Evolutionary conservation across 495 filamentous ascomycete species (phyloP), one percentile per base, ranked within the genome.

Genomic region (Ascodesmis nigricans): DNA sequence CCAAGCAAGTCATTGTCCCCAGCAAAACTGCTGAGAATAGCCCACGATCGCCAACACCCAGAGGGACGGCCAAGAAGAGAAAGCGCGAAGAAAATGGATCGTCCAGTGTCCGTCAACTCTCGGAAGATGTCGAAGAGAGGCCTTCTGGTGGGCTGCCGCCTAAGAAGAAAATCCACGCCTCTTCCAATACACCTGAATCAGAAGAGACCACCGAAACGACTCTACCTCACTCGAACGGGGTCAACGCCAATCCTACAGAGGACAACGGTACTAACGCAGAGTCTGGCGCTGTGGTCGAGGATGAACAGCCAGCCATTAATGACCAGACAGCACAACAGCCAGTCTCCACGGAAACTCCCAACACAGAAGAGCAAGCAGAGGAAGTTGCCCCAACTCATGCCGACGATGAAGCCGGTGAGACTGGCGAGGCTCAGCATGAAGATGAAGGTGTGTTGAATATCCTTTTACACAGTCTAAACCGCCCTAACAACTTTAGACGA

Each of bases 361-460:
- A n/a, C n/a, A 3, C 37, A 28, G 47, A 43, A 30, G 47, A 46
- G 14, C 40, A 33, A 27, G 23, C 33, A 25, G 42, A 50, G 33
- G 35, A 21, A 5, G 29, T 30, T 11, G 33, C 33, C 32, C 37
- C 37, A 6, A 25, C 36, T 25, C 31, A 38, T 7, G 31, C 35
- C 21, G 47, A 50, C 21, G 47, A 50, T 26, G 44, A 52, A 13
- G 36, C 40, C 35, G 33, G 38, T 21, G 64, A 66, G 31, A 61
- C 64, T 41, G 58, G 56, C 15, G 71, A 71, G 39, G 57, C 54
- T 4, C 57, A 59, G 31, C 69, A 58, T 40, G 70, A 75, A 47
- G 80, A 91, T 72, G 78, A 81, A 55, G 58, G 77, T 83, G 66
- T 55, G 74, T 58, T 36, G 18, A 17, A 29, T 21, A 15, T 31